Conservation (phyloP, 148 eudicot genomes). For the Silene conica region DNA sequence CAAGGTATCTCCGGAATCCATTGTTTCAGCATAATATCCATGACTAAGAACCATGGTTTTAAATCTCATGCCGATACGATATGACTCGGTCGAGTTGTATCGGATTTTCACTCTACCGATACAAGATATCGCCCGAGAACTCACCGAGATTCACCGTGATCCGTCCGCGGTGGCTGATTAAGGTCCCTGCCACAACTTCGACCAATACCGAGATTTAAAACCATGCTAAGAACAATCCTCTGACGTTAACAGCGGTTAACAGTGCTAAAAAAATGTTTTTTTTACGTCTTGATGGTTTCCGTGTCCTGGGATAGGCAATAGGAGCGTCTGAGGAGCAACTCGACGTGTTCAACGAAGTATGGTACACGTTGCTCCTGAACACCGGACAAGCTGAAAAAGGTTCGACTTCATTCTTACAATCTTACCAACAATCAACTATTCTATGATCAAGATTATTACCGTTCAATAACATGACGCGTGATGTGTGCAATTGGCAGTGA, state of each 20-base stretch:
- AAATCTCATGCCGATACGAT: no score
- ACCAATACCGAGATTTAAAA: no score
- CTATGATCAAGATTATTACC: not conserved
- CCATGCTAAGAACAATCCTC: no score
- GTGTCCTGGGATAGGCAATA: slow-evolving; percentile 43
- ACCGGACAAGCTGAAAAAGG: slow-evolving; percentile 66
- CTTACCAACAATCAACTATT: not conserved
- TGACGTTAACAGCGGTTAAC: no score
- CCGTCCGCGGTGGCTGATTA: no score
- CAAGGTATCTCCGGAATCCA: slow-evolving; percentile 47
- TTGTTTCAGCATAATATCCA: not conserved
- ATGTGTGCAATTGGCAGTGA: slow-evolving; percentile 31
- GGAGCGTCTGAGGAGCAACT: slow-evolving; percentile 97
- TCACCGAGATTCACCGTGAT: no score
- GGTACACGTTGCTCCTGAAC: slow-evolving; percentile 56
- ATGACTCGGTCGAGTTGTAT: no score
- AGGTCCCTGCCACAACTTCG: no score
- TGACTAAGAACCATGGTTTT: no score
- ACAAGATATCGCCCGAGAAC: no score
- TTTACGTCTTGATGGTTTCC: not conserved
- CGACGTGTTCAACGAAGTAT: slow-evolving; percentile 81
- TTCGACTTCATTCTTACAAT: slow-evolving; percentile 12
- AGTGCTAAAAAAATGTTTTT: no score
- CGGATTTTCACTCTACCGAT: no score
- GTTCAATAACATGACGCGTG: not conserved